These are phyloP conservation scores for Lachancea nothofagi DNA, from an alignment of 805 yeast genomes.

Conservation along the genomic window DNA sequence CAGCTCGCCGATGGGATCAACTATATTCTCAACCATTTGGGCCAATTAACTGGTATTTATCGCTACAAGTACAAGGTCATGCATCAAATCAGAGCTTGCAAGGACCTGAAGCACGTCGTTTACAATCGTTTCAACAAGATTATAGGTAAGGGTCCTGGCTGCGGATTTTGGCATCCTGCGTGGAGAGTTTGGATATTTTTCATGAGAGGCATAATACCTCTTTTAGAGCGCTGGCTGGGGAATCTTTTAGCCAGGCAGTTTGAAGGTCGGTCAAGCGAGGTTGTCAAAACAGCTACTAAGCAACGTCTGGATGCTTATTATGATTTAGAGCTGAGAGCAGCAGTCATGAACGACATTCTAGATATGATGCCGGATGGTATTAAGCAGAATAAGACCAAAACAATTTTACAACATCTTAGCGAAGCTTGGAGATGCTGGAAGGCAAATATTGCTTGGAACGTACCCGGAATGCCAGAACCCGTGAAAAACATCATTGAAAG, in stretches of 20 bases:
- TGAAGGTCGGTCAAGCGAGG: constrained; percentile 91
- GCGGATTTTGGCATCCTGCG: constrained; percentile 99
- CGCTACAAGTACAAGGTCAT: constrained; percentile 95
- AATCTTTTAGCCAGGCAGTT: constrained; percentile 87
- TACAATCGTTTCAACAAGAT: constrained; percentile 75
- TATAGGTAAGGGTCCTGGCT: constrained; percentile 98
- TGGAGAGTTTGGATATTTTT: constrained; percentile 96
- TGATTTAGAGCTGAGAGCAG: constrained; percentile 86
- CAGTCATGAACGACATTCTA: constrained; percentile 90
- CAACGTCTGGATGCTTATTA: constrained; percentile 94
- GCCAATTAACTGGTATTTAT: constrained; percentile 93
- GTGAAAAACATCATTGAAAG: constrained; percentile 80
- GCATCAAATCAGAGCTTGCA: constrained; percentile 96
- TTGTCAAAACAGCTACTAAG: constrained; percentile 89
- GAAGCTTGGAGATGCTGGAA: constrained; percentile 99
- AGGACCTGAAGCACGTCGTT: constrained; percentile 88
- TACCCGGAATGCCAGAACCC: constrained; percentile 92
- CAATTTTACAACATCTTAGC: constrained; percentile 86
- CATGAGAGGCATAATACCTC: constrained; percentile 84
- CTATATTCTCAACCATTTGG: constrained; percentile 86
- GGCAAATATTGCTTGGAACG: constrained; percentile 97
- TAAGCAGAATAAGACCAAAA: constrained; percentile 77
- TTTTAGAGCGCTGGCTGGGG: constrained; percentile 92
- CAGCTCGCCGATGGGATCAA: constrained; percentile 93
- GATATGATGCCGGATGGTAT: constrained; percentile 97